Percentiles rank a stretch among this genome's conserved stretches.
Conservation (phyloP, 2,329 filamentous ascomycete genomes). For the Zasmidium angulare region DNA sequence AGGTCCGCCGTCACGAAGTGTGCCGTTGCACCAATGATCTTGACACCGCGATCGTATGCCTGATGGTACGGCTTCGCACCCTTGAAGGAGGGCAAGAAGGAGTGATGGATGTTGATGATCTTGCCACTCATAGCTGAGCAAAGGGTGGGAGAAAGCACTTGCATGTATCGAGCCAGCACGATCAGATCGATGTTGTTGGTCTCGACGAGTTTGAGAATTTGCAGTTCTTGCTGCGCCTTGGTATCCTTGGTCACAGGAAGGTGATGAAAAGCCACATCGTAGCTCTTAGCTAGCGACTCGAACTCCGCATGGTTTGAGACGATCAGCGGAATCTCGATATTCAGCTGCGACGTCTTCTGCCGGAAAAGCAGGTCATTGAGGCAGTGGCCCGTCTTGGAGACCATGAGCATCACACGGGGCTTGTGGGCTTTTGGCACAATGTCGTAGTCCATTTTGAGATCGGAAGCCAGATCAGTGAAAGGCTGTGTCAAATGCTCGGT, state of each 20-base stretch:
- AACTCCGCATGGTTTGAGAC: slow-evolving; percentile 82
- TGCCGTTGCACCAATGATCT: slow-evolving; percentile 83
- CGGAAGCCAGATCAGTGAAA: slow-evolving; percentile 61
- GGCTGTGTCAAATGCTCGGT: slow-evolving; percentile 53
- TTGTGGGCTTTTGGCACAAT: slow-evolving; percentile 68
- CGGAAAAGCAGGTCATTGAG: slow-evolving; percentile 82
- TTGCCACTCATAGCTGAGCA: slow-evolving; percentile 78
- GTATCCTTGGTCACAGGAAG: slow-evolving; percentile 77
- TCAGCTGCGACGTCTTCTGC: slow-evolving; percentile 70
- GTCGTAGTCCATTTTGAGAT: slow-evolving; percentile 70
- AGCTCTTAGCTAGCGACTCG: slow-evolving; percentile 65
- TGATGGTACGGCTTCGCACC: slow-evolving; percentile 87
- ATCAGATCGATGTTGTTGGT: slow-evolving; percentile 73
- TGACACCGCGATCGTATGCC: slow-evolving; percentile 80
- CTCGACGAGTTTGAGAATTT: slow-evolving; percentile 68
- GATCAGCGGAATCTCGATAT: slow-evolving; percentile 73
- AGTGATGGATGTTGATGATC: slow-evolving; percentile 92
- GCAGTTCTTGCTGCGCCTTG: slow-evolving; percentile 70
- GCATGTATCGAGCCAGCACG: slow-evolving; percentile 84
- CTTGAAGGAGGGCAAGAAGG: slow-evolving; percentile 84
- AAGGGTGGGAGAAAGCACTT: slow-evolving; percentile 72
- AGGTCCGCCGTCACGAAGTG: slow-evolving; percentile 84
- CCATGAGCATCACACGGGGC: slow-evolving; percentile 80
- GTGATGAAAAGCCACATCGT: slow-evolving; percentile 77
- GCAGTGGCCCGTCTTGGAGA: slow-evolving; percentile 85